A percentile compares a stretch with the other conserved stretches of the same genome.
phyloP scores from a whole-genome alignment of 1,139 yeast genomes.

The Yamadazyma buinensis region DNA sequence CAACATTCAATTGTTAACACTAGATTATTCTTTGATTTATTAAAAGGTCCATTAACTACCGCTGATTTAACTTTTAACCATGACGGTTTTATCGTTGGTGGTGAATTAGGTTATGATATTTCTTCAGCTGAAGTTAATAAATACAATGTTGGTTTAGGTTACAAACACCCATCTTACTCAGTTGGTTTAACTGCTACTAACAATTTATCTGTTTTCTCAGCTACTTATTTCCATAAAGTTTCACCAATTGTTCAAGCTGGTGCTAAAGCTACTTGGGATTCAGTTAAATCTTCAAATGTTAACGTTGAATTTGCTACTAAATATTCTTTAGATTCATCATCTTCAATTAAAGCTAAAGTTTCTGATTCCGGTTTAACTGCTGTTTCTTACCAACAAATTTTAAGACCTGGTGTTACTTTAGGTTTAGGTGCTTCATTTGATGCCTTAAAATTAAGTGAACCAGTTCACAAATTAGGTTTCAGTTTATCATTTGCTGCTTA shows the following conservation, averaged over 20 bases:
- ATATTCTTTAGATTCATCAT: slow-evolving; percentile 81
- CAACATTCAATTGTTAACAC: slow-evolving; percentile 92
- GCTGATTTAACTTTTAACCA: slow-evolving; percentile 95
- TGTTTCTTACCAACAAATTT: slow-evolving; percentile 87
- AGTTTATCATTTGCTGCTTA: slow-evolving; percentile 90
- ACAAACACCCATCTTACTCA: slow-evolving; percentile 83
- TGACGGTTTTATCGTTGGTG: slow-evolving; percentile 97
- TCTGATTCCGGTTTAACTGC: slow-evolving; percentile 97
- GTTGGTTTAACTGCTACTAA: slow-evolving; percentile 86
- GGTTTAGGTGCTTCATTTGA: slow-evolving; percentile 98
- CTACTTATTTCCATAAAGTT: slow-evolving; percentile 96
- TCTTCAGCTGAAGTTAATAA: slow-evolving; percentile 88
- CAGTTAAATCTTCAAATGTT: slow-evolving; percentile 66
- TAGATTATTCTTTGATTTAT: slow-evolving; percentile 90
- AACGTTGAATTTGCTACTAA: slow-evolving; percentile 92
- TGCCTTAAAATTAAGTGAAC: slow-evolving; percentile 92
- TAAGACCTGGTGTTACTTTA: slow-evolving; percentile 95
- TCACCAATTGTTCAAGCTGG: slow-evolving; percentile 92
- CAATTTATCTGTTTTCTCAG: slow-evolving; percentile 88
- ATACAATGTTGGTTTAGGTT: slow-evolving; percentile 93
- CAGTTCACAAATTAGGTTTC: slow-evolving; percentile 97
- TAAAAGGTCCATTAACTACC: slow-evolving; percentile 92
- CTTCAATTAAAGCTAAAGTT: slow-evolving; percentile 94
- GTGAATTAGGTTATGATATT: slow-evolving; percentile 95
- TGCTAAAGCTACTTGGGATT: slow-evolving; percentile 96